These are phyloP conservation scores for Mucor piriformis DNA, from an alignment of 371 early-diverging fungal species.

Conservation along the genomic window DNA sequence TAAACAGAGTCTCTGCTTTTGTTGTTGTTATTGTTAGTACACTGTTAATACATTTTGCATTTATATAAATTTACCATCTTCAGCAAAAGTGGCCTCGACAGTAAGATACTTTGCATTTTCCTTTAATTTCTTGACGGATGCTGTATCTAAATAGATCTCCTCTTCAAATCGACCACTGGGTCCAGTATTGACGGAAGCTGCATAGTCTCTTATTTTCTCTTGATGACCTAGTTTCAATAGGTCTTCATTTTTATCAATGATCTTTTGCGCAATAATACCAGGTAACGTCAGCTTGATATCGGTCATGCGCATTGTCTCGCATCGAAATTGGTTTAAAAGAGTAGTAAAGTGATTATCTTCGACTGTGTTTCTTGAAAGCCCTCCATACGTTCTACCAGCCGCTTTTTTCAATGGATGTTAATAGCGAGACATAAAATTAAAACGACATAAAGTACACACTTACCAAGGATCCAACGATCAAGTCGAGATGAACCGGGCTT, in stretches of 20 bases:
- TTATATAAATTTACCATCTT: conserved; percentile 14
- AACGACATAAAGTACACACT: no score
- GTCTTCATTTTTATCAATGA: conserved; percentile 6
- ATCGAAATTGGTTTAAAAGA: conserved; percentile 45
- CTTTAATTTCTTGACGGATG: conserved; percentile 1
- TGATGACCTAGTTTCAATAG: conserved; percentile 16
- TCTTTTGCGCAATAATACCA: conserved; percentile 10
- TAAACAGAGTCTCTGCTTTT: conserved; percentile 20
- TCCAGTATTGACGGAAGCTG: conserved; percentile 33
- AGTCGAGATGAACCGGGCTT: conserved; percentile 41
- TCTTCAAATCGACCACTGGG: conserved; percentile 43
- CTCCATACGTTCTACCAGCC: conserved; percentile 47
- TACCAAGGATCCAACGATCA: conserved; percentile 40
- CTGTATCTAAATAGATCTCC: conserved; percentile 21
- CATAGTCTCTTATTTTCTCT: conserved; percentile 28
- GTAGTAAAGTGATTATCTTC: conserved; percentile 46
- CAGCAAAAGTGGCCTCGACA: conserved; percentile 24
- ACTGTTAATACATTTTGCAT: not conserved
- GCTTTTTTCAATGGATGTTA: conserved; percentile 21
- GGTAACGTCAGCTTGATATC: conserved; percentile 19
- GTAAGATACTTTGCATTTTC: conserved; percentile 7
- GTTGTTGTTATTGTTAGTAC: not conserved
- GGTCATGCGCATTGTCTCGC: conserved; percentile 38
- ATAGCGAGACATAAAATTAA: not conserved
- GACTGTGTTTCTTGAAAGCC: conserved; percentile 35